Percentiles rank a stretch among this genome's conserved stretches.
These are phyloP conservation scores for Nicotiana sylvestris DNA, from an alignment of 257 asterid species.

Conservation along the genomic window DNA sequence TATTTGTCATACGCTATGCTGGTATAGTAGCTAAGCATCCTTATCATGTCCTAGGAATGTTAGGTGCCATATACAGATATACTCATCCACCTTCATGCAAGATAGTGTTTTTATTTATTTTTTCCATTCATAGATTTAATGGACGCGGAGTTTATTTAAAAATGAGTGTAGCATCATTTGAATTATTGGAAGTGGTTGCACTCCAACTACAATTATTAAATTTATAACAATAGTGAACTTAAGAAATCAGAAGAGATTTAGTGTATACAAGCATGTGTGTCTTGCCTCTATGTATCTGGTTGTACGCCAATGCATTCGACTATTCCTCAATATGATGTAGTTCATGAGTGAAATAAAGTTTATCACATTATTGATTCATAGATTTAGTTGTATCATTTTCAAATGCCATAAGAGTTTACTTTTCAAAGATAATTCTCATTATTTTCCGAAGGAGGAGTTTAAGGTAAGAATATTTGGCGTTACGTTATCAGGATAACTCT, in stretches of 20 bases:
- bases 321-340: background rate
- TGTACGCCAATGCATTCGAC: background rate
- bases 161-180: background rate
- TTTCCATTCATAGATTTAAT: background rate
- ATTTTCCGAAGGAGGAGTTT: background rate
- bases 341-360: background rate
- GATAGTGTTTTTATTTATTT: background rate
- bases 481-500: background rate
- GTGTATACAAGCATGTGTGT: background rate
- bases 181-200: background rate
- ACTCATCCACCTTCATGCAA: background rate
- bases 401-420: background rate
- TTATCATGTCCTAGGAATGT: background rate
- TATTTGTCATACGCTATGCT: background rate
- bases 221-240: background rate
- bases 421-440: background rate
- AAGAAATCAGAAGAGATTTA: background rate
- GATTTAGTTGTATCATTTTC: background rate
- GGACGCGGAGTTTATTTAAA: background rate
- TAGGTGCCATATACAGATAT: background rate
- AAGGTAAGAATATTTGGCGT: background rate
- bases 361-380: background rate
- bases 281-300: background rate
- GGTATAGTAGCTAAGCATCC: background rate
- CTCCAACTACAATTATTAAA: background rate